Evolutionary conservation across 192 early-diverging fungal species (phyloP).

Genomic region (Chytriomyces sp.): DNA sequence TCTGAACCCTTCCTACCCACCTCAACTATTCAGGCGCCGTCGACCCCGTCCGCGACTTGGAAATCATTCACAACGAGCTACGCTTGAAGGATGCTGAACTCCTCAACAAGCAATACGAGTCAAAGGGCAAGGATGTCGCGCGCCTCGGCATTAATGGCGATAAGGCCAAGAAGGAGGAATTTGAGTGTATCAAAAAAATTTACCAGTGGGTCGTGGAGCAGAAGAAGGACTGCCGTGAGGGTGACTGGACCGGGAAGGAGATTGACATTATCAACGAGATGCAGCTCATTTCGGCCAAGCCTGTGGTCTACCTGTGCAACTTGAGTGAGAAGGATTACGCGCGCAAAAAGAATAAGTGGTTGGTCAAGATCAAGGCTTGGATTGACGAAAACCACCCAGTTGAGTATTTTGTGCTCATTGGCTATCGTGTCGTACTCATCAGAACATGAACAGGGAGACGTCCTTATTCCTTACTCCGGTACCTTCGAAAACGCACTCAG

Average conservation of each 20-base stretch:
- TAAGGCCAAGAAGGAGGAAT: slow-evolving; percentile 88
- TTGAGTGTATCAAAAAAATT: slow-evolving; percentile 71
- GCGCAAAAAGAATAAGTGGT: slow-evolving; percentile 95
- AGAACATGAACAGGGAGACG: slow-evolving; percentile 57
- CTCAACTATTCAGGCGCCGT: slow-evolving; percentile 56
- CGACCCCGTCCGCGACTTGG: slow-evolving; percentile 89
- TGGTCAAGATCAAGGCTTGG: slow-evolving; percentile 89
- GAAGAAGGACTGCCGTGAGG: slow-evolving; percentile 86
- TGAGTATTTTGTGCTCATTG: too few species aligned
- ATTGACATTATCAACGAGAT: slow-evolving; percentile 85
- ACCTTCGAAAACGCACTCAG: slow-evolving; percentile 72
- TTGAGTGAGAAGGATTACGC: slow-evolving; percentile 85
- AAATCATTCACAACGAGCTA: slow-evolving; percentile 94
- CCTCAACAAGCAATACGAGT: slow-evolving; percentile 67
- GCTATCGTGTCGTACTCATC: neutral
- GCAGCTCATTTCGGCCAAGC: slow-evolving; percentile 90
- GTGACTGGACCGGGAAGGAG: slow-evolving; percentile 89
- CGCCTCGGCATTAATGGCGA: slow-evolving; percentile 78
- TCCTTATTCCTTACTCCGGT: slow-evolving; percentile 90
- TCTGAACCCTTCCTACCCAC: too few species aligned
- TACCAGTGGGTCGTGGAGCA: slow-evolving; percentile 73
- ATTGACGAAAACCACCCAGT: slow-evolving; percentile 84
- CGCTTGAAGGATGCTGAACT: slow-evolving; percentile 88
- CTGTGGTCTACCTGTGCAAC: slow-evolving; percentile 84
- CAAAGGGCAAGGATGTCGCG: slow-evolving; percentile 65